Evolutionary conservation across 73 alveolate genomes (phyloP).

Genomic region (Blepharisma stoltei): DNA sequence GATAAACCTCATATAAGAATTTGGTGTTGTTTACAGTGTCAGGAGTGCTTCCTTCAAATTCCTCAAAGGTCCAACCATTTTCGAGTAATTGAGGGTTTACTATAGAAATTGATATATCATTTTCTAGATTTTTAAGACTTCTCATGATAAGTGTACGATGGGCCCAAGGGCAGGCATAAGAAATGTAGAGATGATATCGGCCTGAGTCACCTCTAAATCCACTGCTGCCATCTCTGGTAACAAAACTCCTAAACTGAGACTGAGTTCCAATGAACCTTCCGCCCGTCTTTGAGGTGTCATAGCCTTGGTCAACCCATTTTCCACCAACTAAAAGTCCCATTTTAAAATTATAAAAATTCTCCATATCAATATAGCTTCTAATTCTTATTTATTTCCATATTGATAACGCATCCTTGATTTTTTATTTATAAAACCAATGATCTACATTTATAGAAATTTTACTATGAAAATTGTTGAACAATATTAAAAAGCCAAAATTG

Average conservation of each 20-base stretch:
- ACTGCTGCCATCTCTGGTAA: background rate
- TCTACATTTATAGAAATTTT: too few relatives aligned
- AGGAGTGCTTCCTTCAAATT: constrained; percentile 22
- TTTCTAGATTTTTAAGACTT: constrained; percentile 37
- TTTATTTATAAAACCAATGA: too few relatives aligned
- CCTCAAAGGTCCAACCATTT: constrained; percentile 7
- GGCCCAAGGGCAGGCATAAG: constrained; percentile 62
- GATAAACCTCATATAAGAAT: constrained; percentile 19
- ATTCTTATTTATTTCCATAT: too few relatives aligned
- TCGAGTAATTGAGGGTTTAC: background rate
- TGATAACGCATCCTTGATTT: too few relatives aligned
- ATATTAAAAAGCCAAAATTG: too few relatives aligned
- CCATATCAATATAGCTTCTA: too few relatives aligned
- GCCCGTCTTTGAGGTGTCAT: background rate
- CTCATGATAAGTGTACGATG: constrained; percentile 34
- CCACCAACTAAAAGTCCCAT: constrained; percentile 20
- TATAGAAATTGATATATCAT: constrained; percentile 42
- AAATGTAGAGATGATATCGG: constrained; percentile 41
- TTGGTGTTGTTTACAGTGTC: constrained; percentile 11
- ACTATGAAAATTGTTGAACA: too few relatives aligned
- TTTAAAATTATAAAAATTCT: background rate
- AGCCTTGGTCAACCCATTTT: constrained; percentile 24
- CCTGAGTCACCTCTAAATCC: constrained; percentile 10
- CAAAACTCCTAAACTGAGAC: background rate
- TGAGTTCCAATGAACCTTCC: constrained; percentile 17